phyloP scores from a whole-genome alignment of 2,329 filamentous ascomycete genomes.

The Nigrospora osmanthi region DNA sequence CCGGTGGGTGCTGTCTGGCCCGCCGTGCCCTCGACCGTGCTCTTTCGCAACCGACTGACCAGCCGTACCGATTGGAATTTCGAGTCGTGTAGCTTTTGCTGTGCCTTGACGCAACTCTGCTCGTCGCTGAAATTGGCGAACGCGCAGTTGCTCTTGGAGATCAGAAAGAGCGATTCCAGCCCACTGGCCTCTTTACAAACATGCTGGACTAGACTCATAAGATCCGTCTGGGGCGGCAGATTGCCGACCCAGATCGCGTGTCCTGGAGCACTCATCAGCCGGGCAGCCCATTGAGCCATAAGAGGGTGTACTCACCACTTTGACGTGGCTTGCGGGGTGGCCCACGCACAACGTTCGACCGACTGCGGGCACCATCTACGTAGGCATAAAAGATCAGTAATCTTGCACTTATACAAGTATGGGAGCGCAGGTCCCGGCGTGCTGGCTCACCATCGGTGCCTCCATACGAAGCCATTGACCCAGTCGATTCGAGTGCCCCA shows the following conservation, averaged over 20 bases:
- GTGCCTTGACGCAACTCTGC: constrained; percentile 63
- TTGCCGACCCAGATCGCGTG: constrained; percentile 97
- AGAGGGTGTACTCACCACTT: constrained; percentile 40
- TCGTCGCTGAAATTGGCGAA: constrained; percentile 94
- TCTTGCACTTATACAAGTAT: background rate
- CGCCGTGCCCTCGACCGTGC: constrained; percentile 26
- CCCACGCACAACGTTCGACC: constrained; percentile 39
- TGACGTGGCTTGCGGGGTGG: constrained; percentile 51
- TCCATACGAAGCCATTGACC: constrained; percentile 5
- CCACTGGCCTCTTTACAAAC: constrained; percentile 73
- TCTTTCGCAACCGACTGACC: constrained; percentile 72
- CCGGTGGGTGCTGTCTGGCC: constrained; percentile 46
- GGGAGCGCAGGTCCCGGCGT: background rate
- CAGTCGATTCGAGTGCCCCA: constrained; percentile 11
- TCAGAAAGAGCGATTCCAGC: constrained; percentile 85
- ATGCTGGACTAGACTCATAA: constrained; percentile 82
- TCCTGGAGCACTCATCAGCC: constrained; percentile 35
- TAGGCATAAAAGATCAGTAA: too few species aligned
- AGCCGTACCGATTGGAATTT: constrained; percentile 79
- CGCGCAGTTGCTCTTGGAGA: constrained; percentile 94
- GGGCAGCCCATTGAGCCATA: constrained; percentile 1
- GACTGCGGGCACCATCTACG: constrained; percentile 10
- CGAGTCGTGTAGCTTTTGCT: constrained; percentile 83
- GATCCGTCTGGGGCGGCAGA: constrained; percentile 71
- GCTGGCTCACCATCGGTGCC: constrained; percentile 18